Evolutionary conservation across 306 rosid species (phyloP), one percentile per base, ranked within the genome.

Genomic region (Acacia acuminata): DNA sequence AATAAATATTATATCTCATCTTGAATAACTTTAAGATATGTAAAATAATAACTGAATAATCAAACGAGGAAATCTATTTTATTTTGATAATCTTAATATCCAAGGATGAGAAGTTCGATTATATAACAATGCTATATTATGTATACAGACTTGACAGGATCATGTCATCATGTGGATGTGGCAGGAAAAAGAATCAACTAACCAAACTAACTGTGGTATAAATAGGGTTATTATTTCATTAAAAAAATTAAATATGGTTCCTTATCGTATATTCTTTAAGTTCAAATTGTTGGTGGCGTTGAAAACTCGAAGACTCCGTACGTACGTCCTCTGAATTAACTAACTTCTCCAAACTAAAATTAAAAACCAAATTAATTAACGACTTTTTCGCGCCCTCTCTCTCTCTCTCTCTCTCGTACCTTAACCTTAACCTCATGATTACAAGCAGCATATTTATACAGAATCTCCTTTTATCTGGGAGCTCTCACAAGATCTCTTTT

Each of bases 381-480:
- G 19, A 4, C 56, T 50, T 14, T 50, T 38, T 43, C 12, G 0
- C 47, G 1, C 47, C 0, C 47, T 9, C 12, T 0, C 47, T 43
- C 47, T 9, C 12, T 0, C 47, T 43, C 47, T 0, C 13, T 10
- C 71, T 15, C 71, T 7, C 6, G 13, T 15, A 34, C 44, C 71
- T 32, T 16, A 65, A 45, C 50, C 22, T 5, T 0, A 38, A 38
- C 42, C 42, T 24, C 44, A 65, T 65, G 71, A 65, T 34, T 34
- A 65, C 71, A 16, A 34, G 10, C 16, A 19, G 3, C 60, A 6
- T 5, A 17, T 4, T 15, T 5, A 51, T 7, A 38, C 24, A 40
- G 73, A 69, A 69, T 69, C 73, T 69, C 73, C 73, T 9, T n/a
- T 40, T 38, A 38, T 38, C 10, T 40, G 50, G 73, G 73, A 69